A percentile compares a stretch with the other conserved stretches of the same genome.
Evolutionary conservation across 805 yeast genomes (phyloP).

Genomic region (Candida taoyuanica): DNA sequence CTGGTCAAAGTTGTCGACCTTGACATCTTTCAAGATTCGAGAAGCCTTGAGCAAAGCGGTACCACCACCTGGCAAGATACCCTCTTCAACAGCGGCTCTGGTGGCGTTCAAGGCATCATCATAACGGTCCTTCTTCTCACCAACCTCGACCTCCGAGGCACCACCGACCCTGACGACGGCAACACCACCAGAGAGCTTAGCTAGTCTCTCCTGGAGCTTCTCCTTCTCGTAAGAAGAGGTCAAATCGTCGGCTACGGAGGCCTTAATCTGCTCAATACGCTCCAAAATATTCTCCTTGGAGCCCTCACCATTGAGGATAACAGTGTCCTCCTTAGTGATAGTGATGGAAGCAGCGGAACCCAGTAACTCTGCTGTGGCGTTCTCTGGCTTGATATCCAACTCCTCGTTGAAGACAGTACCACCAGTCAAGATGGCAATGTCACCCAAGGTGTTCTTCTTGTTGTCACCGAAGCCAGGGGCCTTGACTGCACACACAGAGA

Average conservation of each 20-base stretch:
- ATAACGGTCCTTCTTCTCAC: slow-evolving; percentile 99
- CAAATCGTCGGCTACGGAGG: slow-evolving; percentile 23
- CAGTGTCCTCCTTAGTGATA: slow-evolving; percentile 95
- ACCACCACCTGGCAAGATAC: slow-evolving; percentile 99
- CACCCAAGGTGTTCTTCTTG: slow-evolving; percentile 92
- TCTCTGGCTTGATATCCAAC: slow-evolving; percentile 93
- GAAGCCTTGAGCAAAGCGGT: slow-evolving; percentile 92
- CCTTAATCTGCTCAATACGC: slow-evolving; percentile 65
- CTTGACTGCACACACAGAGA: slow-evolving; percentile 95
- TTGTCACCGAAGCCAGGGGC: slow-evolving; percentile 99
- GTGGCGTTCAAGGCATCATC: slow-evolving; percentile 99
- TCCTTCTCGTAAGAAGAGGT: slow-evolving; percentile 80
- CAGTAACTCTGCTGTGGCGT: slow-evolving; percentile 83
- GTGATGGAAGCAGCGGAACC: slow-evolving; percentile 93
- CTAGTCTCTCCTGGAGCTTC: slow-evolving; percentile 96
- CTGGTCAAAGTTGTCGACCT: slow-evolving; percentile 80
- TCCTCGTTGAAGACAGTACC: slow-evolving; percentile 49
- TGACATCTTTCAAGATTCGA: slow-evolving; percentile 59
- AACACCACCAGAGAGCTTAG: slow-evolving; percentile 97
- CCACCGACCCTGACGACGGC: slow-evolving; percentile 99
- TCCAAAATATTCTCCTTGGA: slow-evolving; percentile 76
- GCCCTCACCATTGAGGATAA: slow-evolving; percentile 92
- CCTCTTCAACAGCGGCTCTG: slow-evolving; percentile 99
- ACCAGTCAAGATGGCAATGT: slow-evolving; percentile 92
- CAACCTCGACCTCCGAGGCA: slow-evolving; percentile 94